Base-by-base conservation (phyloP, 75 land plant species). In the Pinus tabuliformis region DNA sequence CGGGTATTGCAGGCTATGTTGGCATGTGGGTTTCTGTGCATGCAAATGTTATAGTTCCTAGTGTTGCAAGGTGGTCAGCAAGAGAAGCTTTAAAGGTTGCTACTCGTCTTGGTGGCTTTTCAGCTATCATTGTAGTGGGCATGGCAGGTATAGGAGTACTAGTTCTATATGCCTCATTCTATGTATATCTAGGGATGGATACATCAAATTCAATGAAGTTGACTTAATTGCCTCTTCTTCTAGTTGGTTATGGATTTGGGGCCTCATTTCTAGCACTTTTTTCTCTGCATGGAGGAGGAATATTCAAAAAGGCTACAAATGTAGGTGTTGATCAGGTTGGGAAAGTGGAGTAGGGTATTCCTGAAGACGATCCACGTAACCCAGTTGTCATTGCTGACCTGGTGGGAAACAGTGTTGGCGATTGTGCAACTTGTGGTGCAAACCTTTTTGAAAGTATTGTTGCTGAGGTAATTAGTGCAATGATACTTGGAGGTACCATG, bases 11-110 rank as follows among this genome's bases (percentile, higher is more conserved):
- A 77, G 98, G 99, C 37, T 97, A 97, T 85, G 91, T 97, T 83
- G 99, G 99, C 14, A 97, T 97, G 99, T 97, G 99, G 99, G 95
- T 97, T 49, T 94, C 99, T 21, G 98, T 94, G 22, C 93, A 95
- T 73, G 99, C 99, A 58, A 94, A 97, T 83, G 98, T 94, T 75
- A 77, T 98, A 52, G 99, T 97, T 24, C 88, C 99, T 24, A 95
- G 93, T 88, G 98, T 95, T 74, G 99, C 98, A 74, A 93, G 98
- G 56, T 86, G 98, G 57, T 91, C 98, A 77, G 93, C 99, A 26
- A 26, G 98, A 70, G 99, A 97, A 75, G 92, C 99, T 37, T 85
- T 97, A 78, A 92, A 89, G 95, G 97, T 92, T 68, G 93, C 98
- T 45, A 84, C 92, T 66, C 91, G 95, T 62, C 98, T 98, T 82